phyloP scores from a whole-genome alignment of 768 basidiomycete species.

The Boletus rubropictus region DNA sequence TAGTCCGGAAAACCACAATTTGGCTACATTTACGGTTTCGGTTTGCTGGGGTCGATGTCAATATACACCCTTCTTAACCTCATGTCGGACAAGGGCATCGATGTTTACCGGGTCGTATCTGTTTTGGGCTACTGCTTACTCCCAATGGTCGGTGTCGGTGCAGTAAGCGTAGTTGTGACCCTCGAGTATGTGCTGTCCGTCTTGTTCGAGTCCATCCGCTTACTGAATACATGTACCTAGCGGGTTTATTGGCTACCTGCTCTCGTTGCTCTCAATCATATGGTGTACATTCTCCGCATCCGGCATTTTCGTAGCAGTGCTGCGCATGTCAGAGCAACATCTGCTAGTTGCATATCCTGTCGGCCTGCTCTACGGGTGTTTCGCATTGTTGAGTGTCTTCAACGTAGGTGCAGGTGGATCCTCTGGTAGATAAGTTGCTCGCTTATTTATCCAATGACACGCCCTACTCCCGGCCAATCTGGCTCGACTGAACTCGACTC shows the following conservation, averaged over 20 bases:
- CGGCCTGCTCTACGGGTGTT: constrained; percentile 89
- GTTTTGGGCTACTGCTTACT: constrained; percentile 95
- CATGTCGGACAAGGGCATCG: constrained; percentile 93
- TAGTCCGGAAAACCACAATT: constrained; percentile 99
- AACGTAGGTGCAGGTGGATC: constrained; percentile 42
- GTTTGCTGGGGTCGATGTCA: constrained; percentile 85
- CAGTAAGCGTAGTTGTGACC: constrained; percentile 78
- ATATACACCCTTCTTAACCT: constrained; percentile 94
- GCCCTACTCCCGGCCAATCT: neutral
- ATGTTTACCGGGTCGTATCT: constrained; percentile 90
- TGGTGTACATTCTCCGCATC: constrained; percentile 99
- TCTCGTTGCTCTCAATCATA: constrained; percentile 75
- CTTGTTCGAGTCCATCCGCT: constrained; percentile 2
- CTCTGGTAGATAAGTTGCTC: constrained; percentile 27
- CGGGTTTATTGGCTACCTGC: constrained; percentile 76
- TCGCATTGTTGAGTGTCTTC: constrained; percentile 89
- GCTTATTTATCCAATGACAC: constrained; percentile 9
- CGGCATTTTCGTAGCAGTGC: constrained; percentile 90
- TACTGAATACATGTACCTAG: constrained; percentile 34
- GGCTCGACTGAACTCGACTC: neutral
- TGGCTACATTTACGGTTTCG: constrained; percentile 97
- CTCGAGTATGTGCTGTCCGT: constrained; percentile 64
- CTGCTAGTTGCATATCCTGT: constrained; percentile 96
- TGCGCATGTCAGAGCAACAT: constrained; percentile 93
- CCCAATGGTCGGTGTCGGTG: constrained; percentile 93